phyloP scores from a whole-genome alignment of 768 basidiomycete genomes.

The Lactarius vividus region DNA sequence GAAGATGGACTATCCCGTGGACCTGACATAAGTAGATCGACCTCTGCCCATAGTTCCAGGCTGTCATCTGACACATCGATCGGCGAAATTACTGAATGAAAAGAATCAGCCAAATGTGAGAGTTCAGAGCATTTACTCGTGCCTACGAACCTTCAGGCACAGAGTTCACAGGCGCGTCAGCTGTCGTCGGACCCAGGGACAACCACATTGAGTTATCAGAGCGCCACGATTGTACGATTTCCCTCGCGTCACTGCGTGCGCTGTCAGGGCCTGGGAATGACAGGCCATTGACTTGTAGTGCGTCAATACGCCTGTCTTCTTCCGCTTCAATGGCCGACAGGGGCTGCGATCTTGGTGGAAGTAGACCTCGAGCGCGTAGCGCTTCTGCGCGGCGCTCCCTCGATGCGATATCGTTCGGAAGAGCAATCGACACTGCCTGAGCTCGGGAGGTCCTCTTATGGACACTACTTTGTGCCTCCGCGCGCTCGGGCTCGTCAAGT shows the following conservation, averaged over 20 bases:
- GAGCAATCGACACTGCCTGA: constrained; percentile 14
- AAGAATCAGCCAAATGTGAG: background rate
- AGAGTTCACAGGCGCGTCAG: background rate
- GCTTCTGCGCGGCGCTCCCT: constrained; percentile 24
- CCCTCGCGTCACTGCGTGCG: constrained; percentile 16
- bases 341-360: constrained; percentile 6
- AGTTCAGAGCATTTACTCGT: background rate
- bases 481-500: background rate
- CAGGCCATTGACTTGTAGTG: background rate
- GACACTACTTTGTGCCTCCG: background rate
- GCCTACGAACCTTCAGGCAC: constrained; percentile 10
- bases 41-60: background rate
- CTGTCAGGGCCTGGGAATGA: constrained; percentile 1
- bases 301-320: constrained; percentile 18
- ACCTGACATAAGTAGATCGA: background rate
- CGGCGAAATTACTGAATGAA: background rate
- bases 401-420: constrained; percentile 16
- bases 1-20: background rate
- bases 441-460: background rate
- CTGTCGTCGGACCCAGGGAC: background rate
- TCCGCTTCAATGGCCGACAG: constrained; percentile 27
- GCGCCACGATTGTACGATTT: constrained; percentile 23
- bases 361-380: constrained; percentile 24
- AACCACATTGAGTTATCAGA: background rate
- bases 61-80: background rate